These are phyloP conservation scores for Chlorencoelia australis DNA, from an alignment of 2,329 filamentous ascomycete species.

Conservation along the genomic window DNA sequence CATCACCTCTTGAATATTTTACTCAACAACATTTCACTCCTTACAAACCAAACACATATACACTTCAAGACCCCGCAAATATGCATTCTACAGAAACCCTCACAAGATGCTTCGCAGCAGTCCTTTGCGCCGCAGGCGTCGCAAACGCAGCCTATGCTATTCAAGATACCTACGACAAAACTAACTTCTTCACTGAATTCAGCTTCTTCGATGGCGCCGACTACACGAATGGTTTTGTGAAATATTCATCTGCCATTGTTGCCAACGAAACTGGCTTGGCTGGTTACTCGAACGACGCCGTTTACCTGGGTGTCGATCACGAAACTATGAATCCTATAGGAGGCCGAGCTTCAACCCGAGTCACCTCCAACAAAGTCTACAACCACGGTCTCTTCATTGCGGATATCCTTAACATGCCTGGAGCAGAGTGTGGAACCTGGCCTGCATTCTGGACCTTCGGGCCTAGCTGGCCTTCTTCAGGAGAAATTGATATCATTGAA, in stretches of 20 bases:
- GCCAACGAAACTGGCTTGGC: conserved; percentile 46
- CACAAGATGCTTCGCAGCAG: conserved; percentile 22
- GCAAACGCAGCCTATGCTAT: conserved; percentile 31
- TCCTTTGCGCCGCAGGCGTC: conserved; percentile 21
- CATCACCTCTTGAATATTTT: no score
- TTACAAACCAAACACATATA: conserved; percentile 2
- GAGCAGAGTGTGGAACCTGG: conserved; percentile 47
- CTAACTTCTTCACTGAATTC: conserved; percentile 39
- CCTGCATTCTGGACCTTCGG: conserved; percentile 50
- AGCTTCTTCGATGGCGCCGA: conserved; percentile 48
- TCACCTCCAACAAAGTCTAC: conserved; percentile 46
- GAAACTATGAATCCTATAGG: conserved; percentile 41
- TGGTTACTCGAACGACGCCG: conserved; percentile 32
- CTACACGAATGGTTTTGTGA: conserved; percentile 66
- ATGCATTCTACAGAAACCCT: conserved; percentile 19
- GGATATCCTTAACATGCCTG: conserved; percentile 50
- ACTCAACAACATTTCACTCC: no score
- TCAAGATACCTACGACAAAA: conserved; percentile 33
- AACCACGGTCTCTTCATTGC: conserved; percentile 46
- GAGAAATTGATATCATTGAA: conserved; percentile 76
- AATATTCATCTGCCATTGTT: conserved; percentile 50
- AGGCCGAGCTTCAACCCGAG: conserved; percentile 61
- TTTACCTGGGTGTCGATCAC: conserved; percentile 63
- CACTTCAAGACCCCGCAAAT: no score
- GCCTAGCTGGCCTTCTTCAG: conserved; percentile 54